phyloP scores from a whole-genome alignment of 1,139 yeast genomes.

The Suhomyces guaymorum region DNA sequence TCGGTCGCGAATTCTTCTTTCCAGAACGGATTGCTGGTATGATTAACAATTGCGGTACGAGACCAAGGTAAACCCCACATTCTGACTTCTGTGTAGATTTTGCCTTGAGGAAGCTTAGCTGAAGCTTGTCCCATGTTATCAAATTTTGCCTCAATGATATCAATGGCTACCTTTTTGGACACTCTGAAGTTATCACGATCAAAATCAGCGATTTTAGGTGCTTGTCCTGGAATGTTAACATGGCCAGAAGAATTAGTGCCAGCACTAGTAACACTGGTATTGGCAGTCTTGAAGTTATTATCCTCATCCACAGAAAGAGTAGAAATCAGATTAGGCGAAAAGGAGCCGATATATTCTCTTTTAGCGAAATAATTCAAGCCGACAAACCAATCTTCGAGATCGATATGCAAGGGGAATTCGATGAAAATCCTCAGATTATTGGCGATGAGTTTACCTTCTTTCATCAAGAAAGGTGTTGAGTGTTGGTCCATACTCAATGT shows the following conservation, averaged over 20 bases:
- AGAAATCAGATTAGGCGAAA: slow-evolving; percentile 17
- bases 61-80: slow-evolving; percentile 75
- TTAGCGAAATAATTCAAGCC: slow-evolving; percentile 69
- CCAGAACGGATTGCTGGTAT: slow-evolving; percentile 63
- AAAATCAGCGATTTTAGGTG: slow-evolving; percentile 23
- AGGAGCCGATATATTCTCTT: slow-evolving; percentile 54
- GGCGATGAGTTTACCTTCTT: slow-evolving; percentile 37
- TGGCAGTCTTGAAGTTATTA: slow-evolving; percentile 2
- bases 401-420: slow-evolving; percentile 68
- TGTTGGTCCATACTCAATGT: slow-evolving; percentile 25
- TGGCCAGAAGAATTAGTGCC: neutral
- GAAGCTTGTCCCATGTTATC: slow-evolving; percentile 22
- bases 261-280: slow-evolving; percentile 1
- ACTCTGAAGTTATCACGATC: slow-evolving; percentile 50
- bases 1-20: slow-evolving; percentile 64
- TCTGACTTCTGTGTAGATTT: slow-evolving; percentile 60
- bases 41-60: slow-evolving; percentile 59
- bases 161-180: slow-evolving; percentile 53
- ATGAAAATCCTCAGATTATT: slow-evolving; percentile 50
- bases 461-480: slow-evolving; percentile 27
- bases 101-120: slow-evolving; percentile 23
- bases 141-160: slow-evolving; percentile 69
- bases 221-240: slow-evolving; percentile 10
- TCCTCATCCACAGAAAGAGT: slow-evolving; percentile 4
- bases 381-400: slow-evolving; percentile 82